phyloP scores from a whole-genome alignment of 495 filamentous ascomycete species.

The Lasiosphaeris hirsuta region DNA sequence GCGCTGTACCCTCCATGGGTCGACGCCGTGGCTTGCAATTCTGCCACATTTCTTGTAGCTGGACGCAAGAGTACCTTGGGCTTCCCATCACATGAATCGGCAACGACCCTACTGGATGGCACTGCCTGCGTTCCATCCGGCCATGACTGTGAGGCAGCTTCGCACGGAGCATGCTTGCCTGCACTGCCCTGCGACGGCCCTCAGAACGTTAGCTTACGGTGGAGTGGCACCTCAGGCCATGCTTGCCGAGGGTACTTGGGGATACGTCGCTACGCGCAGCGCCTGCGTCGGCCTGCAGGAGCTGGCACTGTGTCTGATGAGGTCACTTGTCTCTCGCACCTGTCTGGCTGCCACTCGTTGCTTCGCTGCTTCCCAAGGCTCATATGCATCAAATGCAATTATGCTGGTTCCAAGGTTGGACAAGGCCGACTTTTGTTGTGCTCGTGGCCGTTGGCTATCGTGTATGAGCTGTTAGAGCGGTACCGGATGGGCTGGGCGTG shows the following conservation, averaged over 20 bases:
- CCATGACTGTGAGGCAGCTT: neutral
- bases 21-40: conserved; percentile 2
- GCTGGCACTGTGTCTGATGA: conserved; percentile 19
- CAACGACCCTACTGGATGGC: neutral
- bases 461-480: no score
- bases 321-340: conserved; percentile 10
- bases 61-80: conserved; percentile 2
- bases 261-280: conserved; percentile 3
- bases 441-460: neutral
- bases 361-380: neutral
- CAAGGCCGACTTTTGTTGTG: neutral
- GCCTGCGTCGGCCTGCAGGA: neutral
- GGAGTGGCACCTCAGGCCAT: neutral
- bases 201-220: neutral
- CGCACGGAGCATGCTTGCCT: conserved; percentile 8
- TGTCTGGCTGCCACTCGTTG: conserved; percentile 1
- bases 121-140: neutral
- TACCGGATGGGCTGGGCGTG: no score
- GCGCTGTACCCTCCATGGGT: neutral
- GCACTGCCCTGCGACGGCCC: neutral
- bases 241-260: conserved; percentile 1
- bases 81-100: conserved; percentile 11
- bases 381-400: neutral
- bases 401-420: conserved; percentile 2
- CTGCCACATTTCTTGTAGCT: neutral